Percentiles rank a stretch among this genome's conserved stretches.
Evolutionary conservation across 306 rosid genomes (phyloP).

Genomic region (Potentilla sterilis): DNA sequence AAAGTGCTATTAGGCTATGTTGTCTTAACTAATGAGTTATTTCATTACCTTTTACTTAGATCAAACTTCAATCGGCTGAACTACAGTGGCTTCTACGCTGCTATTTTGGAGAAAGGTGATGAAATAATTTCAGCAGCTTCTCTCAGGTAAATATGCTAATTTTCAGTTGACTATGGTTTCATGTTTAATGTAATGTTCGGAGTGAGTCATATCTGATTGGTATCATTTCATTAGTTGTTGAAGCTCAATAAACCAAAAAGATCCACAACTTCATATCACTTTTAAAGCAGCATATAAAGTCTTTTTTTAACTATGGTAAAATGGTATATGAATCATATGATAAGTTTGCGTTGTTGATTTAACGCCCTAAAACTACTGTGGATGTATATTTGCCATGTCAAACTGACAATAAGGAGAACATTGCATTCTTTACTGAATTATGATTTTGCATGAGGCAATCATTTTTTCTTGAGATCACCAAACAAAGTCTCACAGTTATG

Average conservation of each 20-base stretch:
- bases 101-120: constrained; percentile 93
- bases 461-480: constrained; percentile 11
- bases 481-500: constrained; percentile 19
- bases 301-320: not conserved
- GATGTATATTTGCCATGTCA: not conserved
- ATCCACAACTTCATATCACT: not conserved
- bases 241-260: not conserved
- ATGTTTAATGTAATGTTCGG: not conserved
- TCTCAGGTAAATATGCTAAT: constrained; percentile 52
- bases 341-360: constrained; percentile 5
- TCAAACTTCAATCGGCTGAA: constrained; percentile 89
- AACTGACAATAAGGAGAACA: not conserved
- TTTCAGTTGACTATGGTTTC: not conserved
- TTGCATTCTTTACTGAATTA: not conserved
- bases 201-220: not conserved
- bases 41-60: constrained; percentile 29
- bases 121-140: constrained; percentile 92
- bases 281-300: not conserved
- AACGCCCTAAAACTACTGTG: not conserved
- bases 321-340: not conserved
- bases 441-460: not conserved
- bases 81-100: constrained; percentile 87
- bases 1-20: not conserved
- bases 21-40: not conserved
- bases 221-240: not conserved